phyloP scores from a whole-genome alignment of 2,329 filamentous ascomycete genomes.

The Paracamarosporium sp. region DNA sequence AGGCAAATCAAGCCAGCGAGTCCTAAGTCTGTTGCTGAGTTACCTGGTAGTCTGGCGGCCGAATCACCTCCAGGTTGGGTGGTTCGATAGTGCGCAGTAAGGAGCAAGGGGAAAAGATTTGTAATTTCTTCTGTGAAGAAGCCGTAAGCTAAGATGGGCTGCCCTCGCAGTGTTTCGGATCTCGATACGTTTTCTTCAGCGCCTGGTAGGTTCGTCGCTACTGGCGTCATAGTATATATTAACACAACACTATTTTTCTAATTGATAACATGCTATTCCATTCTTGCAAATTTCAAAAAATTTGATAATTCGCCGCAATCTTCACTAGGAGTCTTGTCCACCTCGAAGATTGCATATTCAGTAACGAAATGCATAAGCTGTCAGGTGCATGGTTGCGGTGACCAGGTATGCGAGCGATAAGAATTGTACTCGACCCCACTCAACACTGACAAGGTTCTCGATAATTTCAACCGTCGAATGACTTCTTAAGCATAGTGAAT shows the following conservation, averaged over 20 bases:
- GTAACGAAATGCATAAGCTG: too few relatives aligned
- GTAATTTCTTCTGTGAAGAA: too few relatives aligned
- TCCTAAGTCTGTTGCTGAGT: neutral
- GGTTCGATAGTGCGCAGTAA: neutral
- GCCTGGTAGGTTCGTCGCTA: neutral
- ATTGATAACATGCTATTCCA: neutral
- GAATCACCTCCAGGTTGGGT: slow-evolving; percentile 1
- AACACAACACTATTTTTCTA: neutral
- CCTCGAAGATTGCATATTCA: neutral
- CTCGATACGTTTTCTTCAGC: neutral
- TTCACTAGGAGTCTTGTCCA: too few relatives aligned
- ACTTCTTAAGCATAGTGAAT: neutral
- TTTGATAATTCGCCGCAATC: too few relatives aligned
- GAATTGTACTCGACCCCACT: too few relatives aligned
- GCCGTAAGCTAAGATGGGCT: neutral
- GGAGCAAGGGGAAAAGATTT: neutral
- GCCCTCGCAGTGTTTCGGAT: too few relatives aligned
- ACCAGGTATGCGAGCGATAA: too few relatives aligned
- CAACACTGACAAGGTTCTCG: neutral
- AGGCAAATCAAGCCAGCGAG: neutral
- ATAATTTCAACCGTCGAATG: neutral
- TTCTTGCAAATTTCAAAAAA: too few relatives aligned
- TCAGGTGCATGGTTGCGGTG: too few relatives aligned
- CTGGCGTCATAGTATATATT: neutral
- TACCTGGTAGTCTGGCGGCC: slow-evolving; percentile 1